Evolutionary conservation across 345 rosid genomes (phyloP).

Genomic region (Diplotaxis tenuifolia): DNA sequence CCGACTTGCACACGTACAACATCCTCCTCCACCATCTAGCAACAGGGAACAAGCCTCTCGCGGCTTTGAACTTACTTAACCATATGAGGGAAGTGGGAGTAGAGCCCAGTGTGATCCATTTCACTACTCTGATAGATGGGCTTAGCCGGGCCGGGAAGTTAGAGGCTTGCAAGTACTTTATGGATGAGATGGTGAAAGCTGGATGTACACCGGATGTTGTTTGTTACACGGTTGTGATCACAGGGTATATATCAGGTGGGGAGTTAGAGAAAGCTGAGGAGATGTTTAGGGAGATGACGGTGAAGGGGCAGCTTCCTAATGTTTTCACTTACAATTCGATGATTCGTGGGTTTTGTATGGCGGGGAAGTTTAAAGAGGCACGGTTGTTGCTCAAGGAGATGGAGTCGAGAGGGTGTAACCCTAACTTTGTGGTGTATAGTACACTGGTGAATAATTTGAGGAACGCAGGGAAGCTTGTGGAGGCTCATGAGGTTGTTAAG

Average conservation of each 20-base stretch:
- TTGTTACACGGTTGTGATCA: conserved; percentile 82
- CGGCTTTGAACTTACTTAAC: conserved; percentile 67
- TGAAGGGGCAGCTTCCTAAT: conserved; percentile 69
- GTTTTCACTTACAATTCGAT: conserved; percentile 79
- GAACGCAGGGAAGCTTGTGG: conserved; percentile 71
- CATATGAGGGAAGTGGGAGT: conserved; percentile 76
- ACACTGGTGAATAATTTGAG: conserved; percentile 60
- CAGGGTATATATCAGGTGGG: conserved; percentile 64
- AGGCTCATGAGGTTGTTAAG: conserved; percentile 65
- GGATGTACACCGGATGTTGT: conserved; percentile 79
- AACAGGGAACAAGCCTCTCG: conserved; percentile 72
- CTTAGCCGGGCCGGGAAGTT: conserved; percentile 85
- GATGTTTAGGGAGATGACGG: conserved; percentile 67
- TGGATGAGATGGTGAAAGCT: conserved; percentile 65
- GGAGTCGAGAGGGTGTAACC: conserved; percentile 84
- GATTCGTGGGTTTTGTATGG: conserved; percentile 87
- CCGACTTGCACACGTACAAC: conserved; percentile 81
- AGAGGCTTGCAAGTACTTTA: conserved; percentile 77
- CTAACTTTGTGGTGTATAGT: conserved; percentile 78
- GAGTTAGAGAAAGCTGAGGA: conserved; percentile 69
- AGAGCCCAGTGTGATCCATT: conserved; percentile 67
- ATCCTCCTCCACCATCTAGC: conserved; percentile 80
- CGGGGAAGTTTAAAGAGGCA: conserved; percentile 65
- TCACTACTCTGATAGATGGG: conserved; percentile 84
- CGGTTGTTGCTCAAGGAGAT: conserved; percentile 68